Evolutionary conservation across 192 early-diverging fungal genomes (phyloP).

Genomic region (Backusella westeae): DNA sequence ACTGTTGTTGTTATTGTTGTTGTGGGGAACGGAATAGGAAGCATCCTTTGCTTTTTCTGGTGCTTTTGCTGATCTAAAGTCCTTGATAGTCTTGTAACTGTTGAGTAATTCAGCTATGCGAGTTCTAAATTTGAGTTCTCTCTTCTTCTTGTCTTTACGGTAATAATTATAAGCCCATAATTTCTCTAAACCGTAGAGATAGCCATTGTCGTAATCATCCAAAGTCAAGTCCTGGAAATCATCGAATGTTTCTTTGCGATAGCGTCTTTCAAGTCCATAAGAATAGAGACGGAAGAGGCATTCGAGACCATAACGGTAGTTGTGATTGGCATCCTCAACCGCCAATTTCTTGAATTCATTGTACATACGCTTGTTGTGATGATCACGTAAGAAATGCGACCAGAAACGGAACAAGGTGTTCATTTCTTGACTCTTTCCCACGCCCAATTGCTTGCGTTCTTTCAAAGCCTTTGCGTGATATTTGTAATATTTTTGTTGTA

Average conservation of each 20-base stretch:
- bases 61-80: constrained; percentile 37
- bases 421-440: constrained; percentile 92
- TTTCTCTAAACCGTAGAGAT: constrained; percentile 91
- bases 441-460: constrained; percentile 88
- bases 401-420: constrained; percentile 95
- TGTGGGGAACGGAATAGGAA: constrained; percentile 28
- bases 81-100: constrained; percentile 60
- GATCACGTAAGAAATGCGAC: constrained; percentile 97
- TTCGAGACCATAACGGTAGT: constrained; percentile 93
- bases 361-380: constrained; percentile 93
- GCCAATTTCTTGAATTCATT: constrained; percentile 88
- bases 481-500: constrained; percentile 95
- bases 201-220: constrained; percentile 69
- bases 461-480: constrained; percentile 91
- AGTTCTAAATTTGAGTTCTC: constrained; percentile 53
- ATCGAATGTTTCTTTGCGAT: constrained; percentile 78
- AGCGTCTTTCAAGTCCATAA: constrained; percentile 93
- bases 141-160: constrained; percentile 78
- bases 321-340: constrained; percentile 82
- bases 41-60: constrained; percentile 33
- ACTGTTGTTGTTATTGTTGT: neutral
- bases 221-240: constrained; percentile 87
- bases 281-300: constrained; percentile 98
- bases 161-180: constrained; percentile 94
- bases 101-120: constrained; percentile 55